Conservation (phyloP, 1,284 basidiomycete species). For the Boletellus deceptivus region DNA sequence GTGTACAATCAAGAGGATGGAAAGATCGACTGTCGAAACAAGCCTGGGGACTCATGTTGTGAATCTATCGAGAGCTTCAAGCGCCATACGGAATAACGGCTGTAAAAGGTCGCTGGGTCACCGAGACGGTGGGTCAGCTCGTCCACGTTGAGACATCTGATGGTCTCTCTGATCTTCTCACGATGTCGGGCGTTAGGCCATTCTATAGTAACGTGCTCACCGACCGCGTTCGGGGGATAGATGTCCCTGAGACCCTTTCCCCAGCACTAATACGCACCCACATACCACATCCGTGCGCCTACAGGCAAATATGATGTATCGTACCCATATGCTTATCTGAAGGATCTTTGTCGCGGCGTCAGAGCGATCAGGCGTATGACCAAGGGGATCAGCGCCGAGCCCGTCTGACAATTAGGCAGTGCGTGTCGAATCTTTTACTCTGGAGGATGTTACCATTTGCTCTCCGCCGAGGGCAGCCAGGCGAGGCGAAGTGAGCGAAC, state of each 20-base stretch:
- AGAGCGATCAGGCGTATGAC: too few species aligned
- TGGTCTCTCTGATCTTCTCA: slow-evolving; percentile 7
- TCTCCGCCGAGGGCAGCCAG: too few species aligned
- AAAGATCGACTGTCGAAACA: neutral
- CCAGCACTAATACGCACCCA: too few species aligned
- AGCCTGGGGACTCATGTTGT: slow-evolving; percentile 9
- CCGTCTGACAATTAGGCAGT: too few species aligned
- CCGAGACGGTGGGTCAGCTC: slow-evolving; percentile 10
- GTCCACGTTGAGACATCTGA: neutral
- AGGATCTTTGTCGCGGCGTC: neutral
- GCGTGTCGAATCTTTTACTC: too few species aligned
- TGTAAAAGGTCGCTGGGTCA: slow-evolving; percentile 17
- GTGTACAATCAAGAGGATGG: neutral
- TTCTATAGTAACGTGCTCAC: slow-evolving; percentile 5
- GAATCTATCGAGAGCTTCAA: slow-evolving; percentile 21
- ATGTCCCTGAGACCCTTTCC: too few species aligned
- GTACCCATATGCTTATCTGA: neutral
- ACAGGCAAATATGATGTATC: neutral
- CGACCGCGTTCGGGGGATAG: neutral
- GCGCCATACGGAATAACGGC: slow-evolving; percentile 11
- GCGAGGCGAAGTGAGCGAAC: too few species aligned
- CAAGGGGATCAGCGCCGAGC: too few species aligned
- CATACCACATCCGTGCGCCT: too few species aligned
- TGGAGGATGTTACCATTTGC: too few species aligned
- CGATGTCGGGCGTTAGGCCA: slow-evolving; percentile 16